Base-by-base conservation (phyloP, 2,329 filamentous ascomycete genomes). In the Aspergillus sp. region DNA sequence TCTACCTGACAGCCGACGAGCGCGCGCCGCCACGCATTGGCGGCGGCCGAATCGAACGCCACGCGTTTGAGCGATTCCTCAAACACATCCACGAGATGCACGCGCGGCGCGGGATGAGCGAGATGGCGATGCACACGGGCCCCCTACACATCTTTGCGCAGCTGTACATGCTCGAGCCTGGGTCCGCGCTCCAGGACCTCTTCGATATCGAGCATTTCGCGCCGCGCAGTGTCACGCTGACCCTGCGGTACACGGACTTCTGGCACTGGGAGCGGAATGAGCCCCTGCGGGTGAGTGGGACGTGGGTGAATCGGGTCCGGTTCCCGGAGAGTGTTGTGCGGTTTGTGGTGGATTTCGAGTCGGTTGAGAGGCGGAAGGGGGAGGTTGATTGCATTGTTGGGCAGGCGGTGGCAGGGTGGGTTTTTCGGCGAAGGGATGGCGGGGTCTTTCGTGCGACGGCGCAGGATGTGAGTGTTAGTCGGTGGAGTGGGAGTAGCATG, bases 201-300 rank as follows among this genome's bases (percentile, higher is more conserved):
- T 64, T 81, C 0, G 17, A 23, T 0, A 69, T 68, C 47, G 66
- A 62, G 0, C 57, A 69, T 13, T 74, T 83, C 34, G 61, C 68
- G 7, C 80, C 81, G 0, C 71, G 69, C 1, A 66, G 62, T 2
- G 54, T 84, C 1, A 81, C 76, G 0, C 66, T 85, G 11, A 84
- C 81, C 0, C 76, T 85, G 7, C 77, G 82, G 0, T 82, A 84
- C 60, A 76, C 81, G 2, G 82, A 84, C 62, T 84, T 81, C 74
- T 83, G 80, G 79, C 71, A 54, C 19, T 82, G 80, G 81, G 79
- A 82, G 64, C 0, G 53, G 0, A 74, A 82, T 54, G 47, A 66
- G 4, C 72, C 71, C 2, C 68, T 84, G 6, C 61, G 65, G 4
- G 76, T 83, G 30, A 66, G 72, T 0, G 46, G 41, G 43, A 30